These are phyloP conservation scores for Colletotrichum trifolii DNA, from an alignment of 2,329 filamentous ascomycete genomes.

Conservation along the genomic window DNA sequence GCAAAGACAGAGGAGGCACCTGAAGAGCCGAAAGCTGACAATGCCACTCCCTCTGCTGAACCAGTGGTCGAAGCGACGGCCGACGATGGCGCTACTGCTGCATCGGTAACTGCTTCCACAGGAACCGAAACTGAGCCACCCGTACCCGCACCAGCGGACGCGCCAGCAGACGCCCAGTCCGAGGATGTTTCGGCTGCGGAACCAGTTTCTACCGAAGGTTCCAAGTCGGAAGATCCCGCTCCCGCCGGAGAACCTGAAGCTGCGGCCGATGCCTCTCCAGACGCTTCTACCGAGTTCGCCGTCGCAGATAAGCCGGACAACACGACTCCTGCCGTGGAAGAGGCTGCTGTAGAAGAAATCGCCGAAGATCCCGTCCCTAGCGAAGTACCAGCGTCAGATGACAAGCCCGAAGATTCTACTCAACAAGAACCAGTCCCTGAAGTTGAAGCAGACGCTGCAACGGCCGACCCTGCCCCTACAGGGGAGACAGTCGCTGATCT, in stretches of 20 bases:
- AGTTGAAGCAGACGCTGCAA: not conserved
- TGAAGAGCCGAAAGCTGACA: too few species aligned
- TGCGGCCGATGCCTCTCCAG: not conserved
- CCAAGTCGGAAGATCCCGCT: not conserved
- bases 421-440: not conserved
- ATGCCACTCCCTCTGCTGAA: too few species aligned
- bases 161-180: not conserved
- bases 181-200: not conserved
- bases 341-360: not conserved
- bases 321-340: not conserved
- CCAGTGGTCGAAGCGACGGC: too few species aligned
- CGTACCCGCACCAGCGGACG: slow-evolving; percentile 2
- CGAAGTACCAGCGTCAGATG: not conserved
- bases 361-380: not conserved
- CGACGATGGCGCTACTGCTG: not conserved
- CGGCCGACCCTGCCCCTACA: not conserved
- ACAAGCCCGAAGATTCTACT: not conserved
- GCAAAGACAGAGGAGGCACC: too few species aligned
- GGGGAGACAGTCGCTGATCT: not conserved
- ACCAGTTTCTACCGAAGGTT: not conserved
- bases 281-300: not conserved
- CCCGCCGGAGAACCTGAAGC: not conserved
- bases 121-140: slow-evolving; percentile 14
- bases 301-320: not conserved
- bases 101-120: not conserved